Evolutionary conservation across 2,329 filamentous ascomycete species (phyloP), one percentile per base, ranked within the genome.

Genomic region (Juglanconis oblonga): DNA sequence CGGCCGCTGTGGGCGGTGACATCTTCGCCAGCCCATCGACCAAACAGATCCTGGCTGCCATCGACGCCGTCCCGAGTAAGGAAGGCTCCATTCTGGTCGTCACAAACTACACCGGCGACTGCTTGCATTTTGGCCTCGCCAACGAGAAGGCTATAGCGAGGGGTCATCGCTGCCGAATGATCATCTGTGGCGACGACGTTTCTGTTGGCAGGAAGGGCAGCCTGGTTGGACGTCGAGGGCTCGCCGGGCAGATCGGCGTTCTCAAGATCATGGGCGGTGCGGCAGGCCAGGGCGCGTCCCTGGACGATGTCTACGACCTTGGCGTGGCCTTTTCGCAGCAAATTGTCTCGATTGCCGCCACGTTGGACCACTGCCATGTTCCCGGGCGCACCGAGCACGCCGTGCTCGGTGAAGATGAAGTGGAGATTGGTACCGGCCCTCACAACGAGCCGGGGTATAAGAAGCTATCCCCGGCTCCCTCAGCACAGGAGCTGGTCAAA

Each of bases 101-200:
- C 62, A 87, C 83, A 50, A 88, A 88, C 71, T 87, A 87, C 70
- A 87, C 85, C 0, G 85, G 85, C 51, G 85, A 87, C 69, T 85
- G 84, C 59, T 73, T 87, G 62, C 85, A 87, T 68, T 86, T 86
- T 64, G 83, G 83, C 1, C 72, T 87, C 11, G 84, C 84, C 2
- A 81, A 81, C 54, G 84, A 85, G 65, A 85, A 80, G 71, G 84
- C 81, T 42, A 79, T 79, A 52, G 81, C 82, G 5, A 76, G 74
- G 29, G 84, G 83, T 17, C 79, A 81, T 64, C 78, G 75, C 55
- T 82, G 82, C 64, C 74, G 77, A 58, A 82, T 87, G 70, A 79
- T 87, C 61, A 81, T 86, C 62, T 86, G 85, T 61, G 85, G 83
- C 44, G 86, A 88, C 64, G 86, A 88, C 67, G 86, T 89, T 7